Base-by-base conservation (phyloP, 2,329 filamentous ascomycete genomes). In the Sporothrix pseudoabietina region DNA sequence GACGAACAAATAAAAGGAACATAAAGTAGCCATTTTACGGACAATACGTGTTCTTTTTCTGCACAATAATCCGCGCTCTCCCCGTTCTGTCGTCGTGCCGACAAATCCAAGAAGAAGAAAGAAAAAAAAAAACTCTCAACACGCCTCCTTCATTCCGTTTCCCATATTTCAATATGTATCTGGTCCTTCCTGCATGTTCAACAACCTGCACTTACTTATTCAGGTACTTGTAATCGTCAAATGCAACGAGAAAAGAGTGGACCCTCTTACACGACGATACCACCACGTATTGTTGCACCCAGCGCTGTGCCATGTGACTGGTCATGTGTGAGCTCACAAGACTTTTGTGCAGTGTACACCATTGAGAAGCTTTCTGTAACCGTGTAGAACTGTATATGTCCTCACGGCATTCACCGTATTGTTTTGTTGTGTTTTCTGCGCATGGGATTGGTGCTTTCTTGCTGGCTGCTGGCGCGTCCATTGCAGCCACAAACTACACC, bases 221-320 rank as follows among this genome's bases (percentile, higher is more conserved):
- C 7, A 9, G 12, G 9, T 44, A 44, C 41, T 44, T 44, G 41
- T 3, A 44, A 12, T 44, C 5, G 41, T 9, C 44, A 49, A 49
- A 16, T 14, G 19, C 44, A 44, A 44, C 10, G 41, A 9, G 26
- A 26, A 26, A 26, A 12, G 5, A 12, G 41, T 12, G 14, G 14
- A 10, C 22, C 16, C 4, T 61, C 57, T 61, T 61, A 32, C 57
- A 22, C 57, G 3, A 12, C 57, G n/a, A n/a, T 9, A 14, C 9
- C 61, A 30, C 35, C 8, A 12, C 35, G 26, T 44, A 12, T 12
- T 44, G 41, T 44, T 3, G 41, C 10, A 22, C n/a, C 39, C 10
- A n/a, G 32, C 9, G 6, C n/a, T 57, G 68, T 59, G 32, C 68
- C 68, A 47, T 70, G 22, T 57, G 68, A 47, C 68, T 44, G 52